These are phyloP conservation scores for Chaetomium sp. DNA, from an alignment of 2,329 filamentous ascomycete species.

Conservation along the genomic window DNA sequence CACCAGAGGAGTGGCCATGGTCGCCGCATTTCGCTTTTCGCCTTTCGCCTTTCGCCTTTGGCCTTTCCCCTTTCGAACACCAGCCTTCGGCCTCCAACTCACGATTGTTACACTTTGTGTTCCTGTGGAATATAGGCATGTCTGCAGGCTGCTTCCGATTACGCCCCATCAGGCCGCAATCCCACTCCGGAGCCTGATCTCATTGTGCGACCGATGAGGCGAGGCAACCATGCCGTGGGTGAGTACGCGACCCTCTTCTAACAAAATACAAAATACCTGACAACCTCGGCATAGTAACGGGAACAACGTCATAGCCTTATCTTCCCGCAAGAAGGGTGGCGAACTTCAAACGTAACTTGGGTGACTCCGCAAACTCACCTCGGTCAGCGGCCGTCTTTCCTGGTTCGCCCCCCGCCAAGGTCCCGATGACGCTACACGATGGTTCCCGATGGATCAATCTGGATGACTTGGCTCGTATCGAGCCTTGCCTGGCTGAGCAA, in stretches of 20 bases:
- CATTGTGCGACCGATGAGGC: not conserved
- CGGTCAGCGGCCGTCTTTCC: constrained; percentile 2
- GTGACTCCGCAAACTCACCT: constrained; percentile 1
- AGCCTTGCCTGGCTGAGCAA: not conserved
- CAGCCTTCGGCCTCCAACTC: not conserved
- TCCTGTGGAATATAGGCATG: not conserved
- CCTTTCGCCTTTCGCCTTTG: not conserved
- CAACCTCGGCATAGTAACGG: not conserved
- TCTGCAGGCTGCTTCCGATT: not conserved
- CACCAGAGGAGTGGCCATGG: not conserved
- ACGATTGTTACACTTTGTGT: not conserved
- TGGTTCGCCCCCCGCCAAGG: not conserved
- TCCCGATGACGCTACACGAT: not conserved
- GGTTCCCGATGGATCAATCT: not conserved
- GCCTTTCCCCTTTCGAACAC: not conserved
- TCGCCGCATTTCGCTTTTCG: not conserved
- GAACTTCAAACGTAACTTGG: not conserved
- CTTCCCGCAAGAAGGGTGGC: not conserved
- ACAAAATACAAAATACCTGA: not conserved
- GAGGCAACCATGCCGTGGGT: not conserved
- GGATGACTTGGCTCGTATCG: not conserved
- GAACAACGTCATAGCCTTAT: not conserved
- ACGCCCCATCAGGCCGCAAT: not conserved
- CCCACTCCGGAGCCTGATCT: not conserved
- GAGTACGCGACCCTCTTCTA: not conserved